phyloP scores from a whole-genome alignment of 2,329 filamentous ascomycete species.

The Trichocomaceae sp. region DNA sequence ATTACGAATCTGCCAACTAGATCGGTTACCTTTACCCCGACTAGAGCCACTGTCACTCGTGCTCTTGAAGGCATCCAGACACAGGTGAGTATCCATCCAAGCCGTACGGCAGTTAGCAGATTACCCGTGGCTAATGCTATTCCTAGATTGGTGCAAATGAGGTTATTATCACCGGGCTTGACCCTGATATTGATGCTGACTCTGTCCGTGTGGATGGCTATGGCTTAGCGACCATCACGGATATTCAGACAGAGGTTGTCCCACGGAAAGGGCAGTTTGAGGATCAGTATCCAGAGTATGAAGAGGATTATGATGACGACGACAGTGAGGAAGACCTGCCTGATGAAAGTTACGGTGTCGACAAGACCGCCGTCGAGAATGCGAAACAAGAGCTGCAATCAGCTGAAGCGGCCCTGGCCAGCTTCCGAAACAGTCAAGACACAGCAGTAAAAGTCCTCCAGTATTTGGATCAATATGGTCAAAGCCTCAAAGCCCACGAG shows the following conservation, averaged over 20 bases:
- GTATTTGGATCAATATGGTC: slow-evolving; percentile 32
- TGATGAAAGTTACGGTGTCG: slow-evolving; percentile 8
- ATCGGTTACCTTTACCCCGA: slow-evolving; percentile 58
- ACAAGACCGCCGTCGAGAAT: slow-evolving; percentile 12
- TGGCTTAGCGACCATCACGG: slow-evolving; percentile 53
- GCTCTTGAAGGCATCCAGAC: slow-evolving; percentile 50
- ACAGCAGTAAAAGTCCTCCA: slow-evolving; percentile 20
- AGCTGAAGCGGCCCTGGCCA: slow-evolving; percentile 26
- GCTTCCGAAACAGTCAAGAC: slow-evolving; percentile 23
- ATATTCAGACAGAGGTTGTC: slow-evolving; percentile 56
- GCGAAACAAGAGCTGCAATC: slow-evolving; percentile 26
- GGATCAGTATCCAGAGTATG: slow-evolving; percentile 44
- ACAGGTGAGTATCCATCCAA: slow-evolving; percentile 29
- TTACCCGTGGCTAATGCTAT: background rate
- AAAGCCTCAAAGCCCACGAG: slow-evolving; percentile 24
- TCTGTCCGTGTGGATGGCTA: slow-evolving; percentile 56
- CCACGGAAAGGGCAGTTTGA: slow-evolving; percentile 51
- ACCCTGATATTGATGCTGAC: slow-evolving; percentile 48
- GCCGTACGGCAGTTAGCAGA: background rate
- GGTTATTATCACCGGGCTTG: slow-evolving; percentile 50
- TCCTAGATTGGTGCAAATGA: slow-evolving; percentile 50
- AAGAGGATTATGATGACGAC: slow-evolving; percentile 38
- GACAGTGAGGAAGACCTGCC: slow-evolving; percentile 24
- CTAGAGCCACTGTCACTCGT: slow-evolving; percentile 54
- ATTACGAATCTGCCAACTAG: slow-evolving; percentile 54